Base-by-base conservation (phyloP, 139 green algal species). In the Mesotaenium endlicherianum region DNA sequence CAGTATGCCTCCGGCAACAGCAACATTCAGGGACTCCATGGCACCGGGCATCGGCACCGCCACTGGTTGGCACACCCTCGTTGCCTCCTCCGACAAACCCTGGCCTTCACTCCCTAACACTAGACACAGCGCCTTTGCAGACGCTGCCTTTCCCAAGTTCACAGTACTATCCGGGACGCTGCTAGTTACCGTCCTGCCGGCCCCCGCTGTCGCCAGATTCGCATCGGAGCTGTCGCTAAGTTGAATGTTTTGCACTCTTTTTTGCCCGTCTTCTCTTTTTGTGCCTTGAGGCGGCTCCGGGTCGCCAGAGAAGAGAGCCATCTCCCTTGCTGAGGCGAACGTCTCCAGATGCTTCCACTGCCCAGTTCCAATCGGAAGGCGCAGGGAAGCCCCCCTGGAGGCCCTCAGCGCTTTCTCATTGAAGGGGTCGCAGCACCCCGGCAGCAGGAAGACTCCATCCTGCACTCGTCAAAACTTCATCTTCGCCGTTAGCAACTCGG, bases 1-100 rank as follows among this genome's bases (percentile, higher is more conserved):
- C 26, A 91, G 57, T 34, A 91, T 89, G 0, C 87, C 87, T 30
- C 87, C 87, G 0, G 87, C 87, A 11, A 91, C 76, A 11, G 70
- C 87, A 16, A 91, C 87, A 69, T 91, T 91, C 11, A 91, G 53
- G 17, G 64, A 85, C 70, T 91, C 87, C 70, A 87, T 84, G 2
- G 77, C 83, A 8, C 83, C 83, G 3, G 83, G 58, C 87, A 89
- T 89, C 1, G 83, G 83, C 26, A 91, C 70, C n/a, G 77, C 31
- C 20, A 89, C 55, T 20, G 77, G 42, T 38, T 70, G 47, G 59
- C 79, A 87, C 36, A 38, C 31, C 20, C 42, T 2, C 45, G 47
- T 68, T 1, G 75, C 67, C 31, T 86, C 76, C 0, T 58, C 77
- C 26, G 82, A 88, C 71, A 90, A n/a, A 2, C 87, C 87, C 42